Evolutionary conservation across 768 basidiomycete species (phyloP).

Genomic region (Agrocybe chaxingu): DNA sequence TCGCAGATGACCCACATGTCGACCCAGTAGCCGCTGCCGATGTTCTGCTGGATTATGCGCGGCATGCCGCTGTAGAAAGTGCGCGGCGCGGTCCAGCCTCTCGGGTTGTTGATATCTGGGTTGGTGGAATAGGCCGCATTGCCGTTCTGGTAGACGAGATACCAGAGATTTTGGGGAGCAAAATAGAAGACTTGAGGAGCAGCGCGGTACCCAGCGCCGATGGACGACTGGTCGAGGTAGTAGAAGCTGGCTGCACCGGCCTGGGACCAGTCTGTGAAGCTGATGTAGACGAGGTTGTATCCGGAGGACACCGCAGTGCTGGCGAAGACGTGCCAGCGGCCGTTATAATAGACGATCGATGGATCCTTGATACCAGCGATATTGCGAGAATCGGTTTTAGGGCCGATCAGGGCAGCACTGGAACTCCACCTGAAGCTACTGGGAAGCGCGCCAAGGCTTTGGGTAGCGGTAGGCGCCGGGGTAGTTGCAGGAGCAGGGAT

Average conservation of each 20-base stretch:
- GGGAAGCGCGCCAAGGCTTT: slow-evolving; percentile 3
- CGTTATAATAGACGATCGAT: slow-evolving; percentile 16
- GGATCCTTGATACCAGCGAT: slow-evolving; percentile 17
- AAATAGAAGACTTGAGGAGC: slow-evolving; percentile 17
- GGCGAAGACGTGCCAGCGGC: slow-evolving; percentile 16
- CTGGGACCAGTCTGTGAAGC: slow-evolving; percentile 14
- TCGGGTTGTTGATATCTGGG: slow-evolving; percentile 15
- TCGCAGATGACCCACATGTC: slow-evolving; percentile 24
- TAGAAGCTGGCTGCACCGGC: slow-evolving; percentile 5
- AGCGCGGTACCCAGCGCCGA: slow-evolving; percentile 14
- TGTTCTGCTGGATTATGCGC: slow-evolving; percentile 14
- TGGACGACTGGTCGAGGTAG: slow-evolving; percentile 15
- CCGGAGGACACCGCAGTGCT: slow-evolving; percentile 9
- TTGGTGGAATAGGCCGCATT: slow-evolving; percentile 19
- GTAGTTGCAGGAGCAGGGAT: background rate
- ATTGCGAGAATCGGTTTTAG: slow-evolving; percentile 11
- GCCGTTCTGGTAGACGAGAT: slow-evolving; percentile 16
- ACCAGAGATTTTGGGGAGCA: slow-evolving; percentile 18
- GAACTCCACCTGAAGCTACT: slow-evolving; percentile 15
- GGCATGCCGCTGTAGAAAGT: slow-evolving; percentile 13
- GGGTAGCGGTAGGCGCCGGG: background rate
- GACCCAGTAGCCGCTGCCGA: slow-evolving; percentile 17
- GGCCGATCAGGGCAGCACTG: slow-evolving; percentile 4
- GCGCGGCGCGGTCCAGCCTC: slow-evolving; percentile 14
- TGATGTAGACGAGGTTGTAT: slow-evolving; percentile 13